Conservation (phyloP, 2,329 filamentous ascomycete genomes). For the Cercospora sojina region DNA sequence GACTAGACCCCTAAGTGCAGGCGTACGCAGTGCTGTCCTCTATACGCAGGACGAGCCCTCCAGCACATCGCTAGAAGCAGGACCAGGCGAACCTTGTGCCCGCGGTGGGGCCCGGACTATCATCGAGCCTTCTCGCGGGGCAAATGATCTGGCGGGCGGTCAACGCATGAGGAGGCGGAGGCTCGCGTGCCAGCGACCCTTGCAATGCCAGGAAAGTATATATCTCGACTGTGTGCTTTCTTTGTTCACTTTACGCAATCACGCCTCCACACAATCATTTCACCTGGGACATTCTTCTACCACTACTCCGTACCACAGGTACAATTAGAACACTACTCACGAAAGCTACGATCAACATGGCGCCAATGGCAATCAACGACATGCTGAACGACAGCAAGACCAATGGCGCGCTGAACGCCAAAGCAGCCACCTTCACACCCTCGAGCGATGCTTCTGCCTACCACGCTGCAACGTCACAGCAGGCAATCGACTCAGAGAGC, state of each 20-base stretch:
- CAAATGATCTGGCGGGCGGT: conserved; percentile 2
- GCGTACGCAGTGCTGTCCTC: conserved; percentile 1
- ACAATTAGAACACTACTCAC: conserved; percentile 38
- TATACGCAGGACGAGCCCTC: conserved; percentile 13
- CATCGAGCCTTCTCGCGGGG: conserved; percentile 4
- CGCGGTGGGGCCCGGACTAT: conserved; percentile 5
- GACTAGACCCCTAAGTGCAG: conserved; percentile 12
- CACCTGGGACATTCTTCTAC: not conserved
- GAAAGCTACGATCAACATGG: conserved; percentile 33
- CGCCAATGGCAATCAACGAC: conserved; percentile 39
- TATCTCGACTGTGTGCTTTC: not conserved
- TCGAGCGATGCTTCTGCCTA: conserved; percentile 49
- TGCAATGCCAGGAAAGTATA: conserved; percentile 13
- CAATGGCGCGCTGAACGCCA: conserved; percentile 41
- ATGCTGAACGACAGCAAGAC: conserved; percentile 27
- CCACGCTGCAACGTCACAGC: conserved; percentile 75
- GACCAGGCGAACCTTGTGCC: conserved; percentile 12
- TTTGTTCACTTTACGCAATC: not conserved
- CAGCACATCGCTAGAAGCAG: conserved; percentile 9
- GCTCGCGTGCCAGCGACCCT: conserved; percentile 5
- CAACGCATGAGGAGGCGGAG: not conserved
- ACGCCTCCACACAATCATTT: not conserved
- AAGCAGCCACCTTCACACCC: conserved; percentile 44
- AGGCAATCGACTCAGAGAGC: conserved; percentile 78
- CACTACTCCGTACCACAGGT: conserved; percentile 15